Conservation (phyloP, 768 basidiomycete genomes). For the Paxillus rubicundulus region DNA sequence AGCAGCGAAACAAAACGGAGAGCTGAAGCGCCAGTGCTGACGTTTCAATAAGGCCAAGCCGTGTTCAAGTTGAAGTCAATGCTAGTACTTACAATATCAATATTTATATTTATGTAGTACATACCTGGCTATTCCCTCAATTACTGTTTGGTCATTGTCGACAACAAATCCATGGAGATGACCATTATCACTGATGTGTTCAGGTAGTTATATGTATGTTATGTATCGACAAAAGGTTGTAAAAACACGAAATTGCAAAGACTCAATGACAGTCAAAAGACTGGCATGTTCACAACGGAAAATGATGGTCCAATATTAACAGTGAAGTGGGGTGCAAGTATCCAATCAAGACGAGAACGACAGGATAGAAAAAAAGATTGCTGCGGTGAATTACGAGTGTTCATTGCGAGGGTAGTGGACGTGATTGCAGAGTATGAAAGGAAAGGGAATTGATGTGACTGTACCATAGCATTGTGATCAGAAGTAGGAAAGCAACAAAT, state of each 20-base stretch:
- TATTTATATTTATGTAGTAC: too few relatives aligned
- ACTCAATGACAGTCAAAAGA: slow-evolving; percentile 1
- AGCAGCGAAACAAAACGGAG: neutral
- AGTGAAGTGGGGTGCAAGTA: slow-evolving; percentile 27
- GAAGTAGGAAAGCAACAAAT: slow-evolving; percentile 16
- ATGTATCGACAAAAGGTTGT: slow-evolving; percentile 12
- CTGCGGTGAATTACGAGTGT: slow-evolving; percentile 37
- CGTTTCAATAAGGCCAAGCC: slow-evolving; percentile 6
- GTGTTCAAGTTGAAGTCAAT: too few relatives aligned
- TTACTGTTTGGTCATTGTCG: slow-evolving; percentile 30
- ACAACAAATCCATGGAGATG: slow-evolving; percentile 11
- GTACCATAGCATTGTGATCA: slow-evolving; percentile 38
- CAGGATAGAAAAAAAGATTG: slow-evolving; percentile 16
- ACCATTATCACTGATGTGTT: slow-evolving; percentile 19
- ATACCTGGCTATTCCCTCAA: neutral
- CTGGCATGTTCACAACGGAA: slow-evolving; percentile 4
- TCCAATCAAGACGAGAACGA: slow-evolving; percentile 24
- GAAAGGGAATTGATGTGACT: slow-evolving; percentile 30
- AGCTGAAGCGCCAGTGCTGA: slow-evolving; percentile 6
- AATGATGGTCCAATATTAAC: slow-evolving; percentile 27
- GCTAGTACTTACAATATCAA: too few relatives aligned
- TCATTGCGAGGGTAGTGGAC: slow-evolving; percentile 32
- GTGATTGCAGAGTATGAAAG: slow-evolving; percentile 31
- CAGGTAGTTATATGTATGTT: slow-evolving; percentile 12
- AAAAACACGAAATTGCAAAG: neutral